Evolutionary conservation across 73 alveolate species (phyloP).

Genomic region (Tetrahymena borealis): DNA sequence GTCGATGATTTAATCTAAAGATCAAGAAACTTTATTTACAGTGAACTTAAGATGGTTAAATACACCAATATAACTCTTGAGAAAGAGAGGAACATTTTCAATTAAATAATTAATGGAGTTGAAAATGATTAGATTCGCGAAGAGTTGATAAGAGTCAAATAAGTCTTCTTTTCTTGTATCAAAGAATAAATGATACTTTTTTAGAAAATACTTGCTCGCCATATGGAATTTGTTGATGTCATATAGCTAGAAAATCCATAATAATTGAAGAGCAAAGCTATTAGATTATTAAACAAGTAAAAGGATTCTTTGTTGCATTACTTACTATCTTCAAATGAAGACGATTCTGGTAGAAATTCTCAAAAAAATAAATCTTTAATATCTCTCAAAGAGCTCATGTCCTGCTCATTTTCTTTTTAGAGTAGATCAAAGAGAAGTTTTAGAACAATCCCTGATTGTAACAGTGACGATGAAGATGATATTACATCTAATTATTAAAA

Average conservation of each 20-base stretch:
- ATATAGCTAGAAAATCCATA: background rate
- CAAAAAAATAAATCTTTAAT: background rate
- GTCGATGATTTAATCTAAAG: background rate
- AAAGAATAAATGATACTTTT: background rate
- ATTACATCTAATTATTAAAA: background rate
- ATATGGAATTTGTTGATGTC: background rate
- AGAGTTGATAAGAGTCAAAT: background rate
- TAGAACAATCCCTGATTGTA: background rate
- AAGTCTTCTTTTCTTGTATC: background rate
- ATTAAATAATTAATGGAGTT: background rate
- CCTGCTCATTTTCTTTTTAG: background rate
- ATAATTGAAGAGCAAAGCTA: background rate
- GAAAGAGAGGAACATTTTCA: background rate
- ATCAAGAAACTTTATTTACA: background rate
- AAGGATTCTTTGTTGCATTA: background rate
- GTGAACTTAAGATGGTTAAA: background rate
- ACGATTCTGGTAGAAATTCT: background rate
- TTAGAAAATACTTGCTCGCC: background rate
- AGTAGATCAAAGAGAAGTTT: background rate
- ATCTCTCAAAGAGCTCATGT: background rate
- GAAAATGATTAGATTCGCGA: background rate
- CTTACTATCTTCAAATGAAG: background rate
- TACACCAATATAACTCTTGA: background rate
- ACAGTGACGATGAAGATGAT: background rate
- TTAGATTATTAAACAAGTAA: background rate